Percentiles rank a stretch among this genome's conserved stretches.
Evolutionary conservation across 192 early-diverging fungal species (phyloP).

Genomic region (Pilobolus umbonatus): DNA sequence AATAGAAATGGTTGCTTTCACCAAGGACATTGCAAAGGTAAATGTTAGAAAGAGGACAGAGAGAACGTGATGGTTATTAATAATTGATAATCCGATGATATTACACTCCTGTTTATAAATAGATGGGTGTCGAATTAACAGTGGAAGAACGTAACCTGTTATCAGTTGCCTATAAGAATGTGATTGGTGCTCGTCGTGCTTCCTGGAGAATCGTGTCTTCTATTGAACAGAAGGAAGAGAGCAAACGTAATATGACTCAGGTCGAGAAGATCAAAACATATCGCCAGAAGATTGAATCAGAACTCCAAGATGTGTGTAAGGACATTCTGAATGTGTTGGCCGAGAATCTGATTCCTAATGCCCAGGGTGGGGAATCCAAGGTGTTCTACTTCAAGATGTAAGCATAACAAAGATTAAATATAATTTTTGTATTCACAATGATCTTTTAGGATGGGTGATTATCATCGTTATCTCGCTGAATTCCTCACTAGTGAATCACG

Average conservation of each 20-base stretch:
- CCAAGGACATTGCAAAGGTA: slow-evolving; percentile 76
- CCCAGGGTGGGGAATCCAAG: slow-evolving; percentile 95
- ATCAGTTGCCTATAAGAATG: slow-evolving; percentile 99
- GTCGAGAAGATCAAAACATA: slow-evolving; percentile 93
- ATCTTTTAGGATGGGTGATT: slow-evolving; percentile 89
- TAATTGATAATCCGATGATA: background rate
- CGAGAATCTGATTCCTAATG: slow-evolving; percentile 86
- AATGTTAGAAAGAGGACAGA: background rate
- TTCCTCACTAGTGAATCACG: slow-evolving; percentile 86
- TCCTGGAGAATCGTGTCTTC: slow-evolving; percentile 99
- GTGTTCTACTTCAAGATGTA: slow-evolving; percentile 99
- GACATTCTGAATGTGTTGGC: slow-evolving; percentile 92
- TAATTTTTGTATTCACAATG: slow-evolving; percentile 4
- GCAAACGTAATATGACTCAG: slow-evolving; percentile 85
- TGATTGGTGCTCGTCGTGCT: slow-evolving; percentile 97
- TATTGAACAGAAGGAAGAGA: slow-evolving; percentile 99
- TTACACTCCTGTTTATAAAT: background rate
- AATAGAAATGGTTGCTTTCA: slow-evolving; percentile 83
- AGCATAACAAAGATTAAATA: slow-evolving; percentile 24
- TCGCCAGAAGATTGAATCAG: slow-evolving; percentile 90
- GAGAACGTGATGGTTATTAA: background rate
- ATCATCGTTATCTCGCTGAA: slow-evolving; percentile 98
- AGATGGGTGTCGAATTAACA: slow-evolving; percentile 87
- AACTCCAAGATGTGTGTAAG: slow-evolving; percentile 92
- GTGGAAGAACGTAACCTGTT: slow-evolving; percentile 99